Percentiles rank a stretch among this genome's conserved stretches.
Evolutionary conservation across 1,139 yeast species (phyloP).

Genomic region (Debaryomyces sp.): DNA sequence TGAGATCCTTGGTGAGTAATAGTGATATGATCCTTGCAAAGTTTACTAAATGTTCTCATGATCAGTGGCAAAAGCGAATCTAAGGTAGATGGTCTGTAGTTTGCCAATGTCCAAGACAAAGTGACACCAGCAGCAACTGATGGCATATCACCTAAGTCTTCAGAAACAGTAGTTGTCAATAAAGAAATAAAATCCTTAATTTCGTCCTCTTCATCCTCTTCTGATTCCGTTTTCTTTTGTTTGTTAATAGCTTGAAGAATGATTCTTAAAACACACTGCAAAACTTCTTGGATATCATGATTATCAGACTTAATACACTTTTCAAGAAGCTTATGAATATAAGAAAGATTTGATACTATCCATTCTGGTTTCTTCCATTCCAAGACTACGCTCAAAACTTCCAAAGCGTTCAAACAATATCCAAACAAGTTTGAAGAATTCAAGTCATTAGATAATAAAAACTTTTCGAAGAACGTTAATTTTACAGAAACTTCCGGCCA

Average conservation of each 20-base stretch:
- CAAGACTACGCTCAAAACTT: constrained; percentile 83
- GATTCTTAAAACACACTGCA: constrained; percentile 71
- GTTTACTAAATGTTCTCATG: constrained; percentile 84
- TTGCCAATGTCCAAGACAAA: constrained; percentile 79
- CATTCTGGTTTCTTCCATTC: constrained; percentile 76
- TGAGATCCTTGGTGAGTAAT: constrained; percentile 58
- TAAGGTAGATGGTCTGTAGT: constrained; percentile 69
- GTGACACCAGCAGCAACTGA: constrained; percentile 91
- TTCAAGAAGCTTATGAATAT: constrained; percentile 73
- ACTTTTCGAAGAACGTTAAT: constrained; percentile 82
- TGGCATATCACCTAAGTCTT: constrained; percentile 80
- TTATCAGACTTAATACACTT: constrained; percentile 83
- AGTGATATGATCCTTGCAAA: constrained; percentile 86
- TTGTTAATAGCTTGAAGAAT: constrained; percentile 65
- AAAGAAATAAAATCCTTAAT: constrained; percentile 63
- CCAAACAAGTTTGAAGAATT: constrained; percentile 63
- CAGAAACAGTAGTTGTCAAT: constrained; percentile 71
- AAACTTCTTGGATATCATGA: constrained; percentile 78
- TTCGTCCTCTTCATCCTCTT: constrained; percentile 57
- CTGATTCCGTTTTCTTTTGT: constrained; percentile 42
- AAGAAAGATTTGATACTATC: constrained; percentile 70
- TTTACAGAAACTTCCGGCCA: constrained; percentile 92
- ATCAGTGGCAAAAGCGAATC: constrained; percentile 75
- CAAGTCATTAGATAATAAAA: constrained; percentile 77
- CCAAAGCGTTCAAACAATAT: constrained; percentile 86